Base-by-base conservation (phyloP, 768 basidiomycete species). In the Hygrocybe coccinea region DNA sequence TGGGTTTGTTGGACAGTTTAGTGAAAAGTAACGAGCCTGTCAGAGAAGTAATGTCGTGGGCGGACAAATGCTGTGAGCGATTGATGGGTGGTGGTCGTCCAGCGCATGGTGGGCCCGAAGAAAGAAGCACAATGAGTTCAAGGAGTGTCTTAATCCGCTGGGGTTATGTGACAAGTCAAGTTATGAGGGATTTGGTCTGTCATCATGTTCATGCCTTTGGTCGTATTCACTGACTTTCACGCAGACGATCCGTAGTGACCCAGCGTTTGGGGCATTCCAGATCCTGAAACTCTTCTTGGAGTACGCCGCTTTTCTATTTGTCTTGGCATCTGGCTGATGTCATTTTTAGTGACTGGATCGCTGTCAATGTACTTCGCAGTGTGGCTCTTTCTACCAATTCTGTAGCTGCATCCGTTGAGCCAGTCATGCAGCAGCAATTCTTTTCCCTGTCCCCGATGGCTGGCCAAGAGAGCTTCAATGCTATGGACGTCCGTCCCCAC, bases 91-190 rank as follows among this genome's bases (percentile, higher is more conserved):
- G 73, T 65, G 83, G 75, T 52, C 81, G 86, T 39, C 74, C 73
- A 38, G 78, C 76, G 56, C 77, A 78, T 51, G 73, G 73, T 47
- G 72, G 70, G 17, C 65, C 73, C n/a, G 90, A 91, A 60, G 91
- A 93, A 56, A 78, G 87, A 63, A 77, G 84, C 56, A 83, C 85
- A 14, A 84, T 92, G 86, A 91, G 88, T 68, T 90, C 91, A 46
- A 78, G 91, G 59, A 91, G 89, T 66, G 82, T 92, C 52, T 76
- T 94, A 65, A 91, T 93, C 68, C 84, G 91, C 54, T 92, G 90
- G 91, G 89, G 90, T 49, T 93, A 93, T 71, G 91, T 93, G 66
- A 92, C 91, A 15, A 89, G 87, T 70, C 91, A 94, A 70, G 84
- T 94, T 62, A 94, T 93, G 90, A 78, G 91, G 63, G 91, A 94